Conservation (phyloP, 768 basidiomycete genomes). For the Mrakia gelida region DNA sequence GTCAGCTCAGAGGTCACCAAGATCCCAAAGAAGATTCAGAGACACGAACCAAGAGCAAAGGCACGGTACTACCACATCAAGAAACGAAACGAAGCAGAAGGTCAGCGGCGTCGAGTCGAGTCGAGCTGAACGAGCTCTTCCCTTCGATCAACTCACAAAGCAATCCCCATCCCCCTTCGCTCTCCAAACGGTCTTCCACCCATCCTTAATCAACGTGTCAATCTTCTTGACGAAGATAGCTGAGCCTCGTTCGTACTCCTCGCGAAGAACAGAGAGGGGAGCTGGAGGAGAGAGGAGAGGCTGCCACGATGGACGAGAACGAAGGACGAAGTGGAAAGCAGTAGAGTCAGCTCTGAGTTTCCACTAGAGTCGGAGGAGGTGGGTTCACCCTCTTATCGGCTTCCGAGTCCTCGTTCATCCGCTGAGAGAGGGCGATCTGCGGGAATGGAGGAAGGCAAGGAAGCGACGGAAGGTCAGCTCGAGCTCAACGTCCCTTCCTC, state of each 20-base stretch:
- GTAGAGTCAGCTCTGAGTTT: background rate
- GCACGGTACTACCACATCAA: background rate
- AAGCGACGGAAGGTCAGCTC: background rate
- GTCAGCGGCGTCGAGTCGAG: background rate
- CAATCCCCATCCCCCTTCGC: slow-evolving; percentile 75
- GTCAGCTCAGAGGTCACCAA: background rate
- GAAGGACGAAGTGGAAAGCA: background rate
- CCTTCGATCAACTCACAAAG: slow-evolving; percentile 59
- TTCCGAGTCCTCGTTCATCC: slow-evolving; percentile 12
- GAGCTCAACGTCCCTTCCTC: background rate
- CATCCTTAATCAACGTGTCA: slow-evolving; percentile 59
- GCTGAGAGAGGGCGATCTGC: slow-evolving; percentile 10
- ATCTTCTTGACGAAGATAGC: slow-evolving; percentile 65
- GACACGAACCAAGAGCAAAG: background rate
- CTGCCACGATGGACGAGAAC: background rate
- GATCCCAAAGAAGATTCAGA: background rate
- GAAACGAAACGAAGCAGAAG: background rate
- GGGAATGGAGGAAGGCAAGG: background rate
- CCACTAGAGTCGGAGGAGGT: background rate
- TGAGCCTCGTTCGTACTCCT: slow-evolving; percentile 33
- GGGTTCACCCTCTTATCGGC: background rate
- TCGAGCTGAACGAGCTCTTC: background rate
- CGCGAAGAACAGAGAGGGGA: slow-evolving; percentile 7
- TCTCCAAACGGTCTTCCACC: slow-evolving; percentile 64
- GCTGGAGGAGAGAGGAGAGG: slow-evolving; percentile 15